A percentile compares a stretch with the other conserved stretches of the same genome.
phyloP scores from a whole-genome alignment of 495 filamentous ascomycete species.

The Pyrenula massariospora region DNA sequence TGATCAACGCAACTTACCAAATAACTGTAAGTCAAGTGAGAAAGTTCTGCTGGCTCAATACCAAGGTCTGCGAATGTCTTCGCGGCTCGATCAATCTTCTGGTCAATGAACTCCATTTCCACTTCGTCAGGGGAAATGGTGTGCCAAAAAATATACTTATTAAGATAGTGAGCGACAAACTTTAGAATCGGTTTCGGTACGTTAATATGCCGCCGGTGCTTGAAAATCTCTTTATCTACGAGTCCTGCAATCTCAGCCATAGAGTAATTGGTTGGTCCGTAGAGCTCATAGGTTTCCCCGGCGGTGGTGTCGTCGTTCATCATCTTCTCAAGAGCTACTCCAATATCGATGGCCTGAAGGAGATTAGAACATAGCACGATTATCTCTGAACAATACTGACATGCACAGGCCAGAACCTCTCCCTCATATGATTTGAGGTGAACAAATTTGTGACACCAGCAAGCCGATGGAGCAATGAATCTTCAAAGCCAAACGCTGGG shows the following conservation, averaged over 20 bases:
- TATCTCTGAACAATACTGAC: constrained; percentile 38
- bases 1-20: constrained; percentile 49
- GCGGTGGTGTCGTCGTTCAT: constrained; percentile 81
- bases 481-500: constrained; percentile 90
- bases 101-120: constrained; percentile 89
- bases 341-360: constrained; percentile 71
- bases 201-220: constrained; percentile 83
- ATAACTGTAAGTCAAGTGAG: constrained; percentile 79
- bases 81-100: constrained; percentile 76
- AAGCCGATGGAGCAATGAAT: constrained; percentile 78
- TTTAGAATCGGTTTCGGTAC: constrained; percentile 70
- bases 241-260: constrained; percentile 75
- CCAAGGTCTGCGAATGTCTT: constrained; percentile 94
- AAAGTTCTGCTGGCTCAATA: constrained; percentile 75
- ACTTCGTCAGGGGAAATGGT: constrained; percentile 74
- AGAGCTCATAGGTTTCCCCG: constrained; percentile 86
- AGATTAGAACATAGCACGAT: constrained; percentile 12
- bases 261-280: constrained; percentile 86
- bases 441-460: constrained; percentile 68
- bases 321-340: constrained; percentile 76
- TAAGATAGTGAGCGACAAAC: constrained; percentile 57
- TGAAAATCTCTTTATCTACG: constrained; percentile 86
- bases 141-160: constrained; percentile 80
- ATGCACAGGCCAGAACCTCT: constrained; percentile 86
- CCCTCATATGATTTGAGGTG: constrained; percentile 83